Conservation (phyloP, 208 protist genomes). For the Phytomonas francai region DNA sequence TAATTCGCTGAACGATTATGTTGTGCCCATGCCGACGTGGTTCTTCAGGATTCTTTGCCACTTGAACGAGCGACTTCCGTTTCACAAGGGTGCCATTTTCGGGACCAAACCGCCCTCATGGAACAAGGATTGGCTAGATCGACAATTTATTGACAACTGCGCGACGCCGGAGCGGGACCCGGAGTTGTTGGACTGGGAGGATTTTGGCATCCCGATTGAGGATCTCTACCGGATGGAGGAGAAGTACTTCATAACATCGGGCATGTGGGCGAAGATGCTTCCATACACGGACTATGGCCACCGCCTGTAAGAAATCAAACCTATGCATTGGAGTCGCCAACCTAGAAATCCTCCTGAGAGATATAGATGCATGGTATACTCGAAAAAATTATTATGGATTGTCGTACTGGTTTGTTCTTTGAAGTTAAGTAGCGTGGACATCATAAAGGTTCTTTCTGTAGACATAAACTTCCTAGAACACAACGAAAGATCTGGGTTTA, state of each 20-base stretch:
- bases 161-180: conserved; percentile 84
- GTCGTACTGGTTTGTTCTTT: background rate
- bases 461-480: background rate
- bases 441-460: background rate
- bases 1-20: conserved; percentile 63
- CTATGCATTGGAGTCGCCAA: conserved; percentile 2
- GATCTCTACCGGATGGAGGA: conserved; percentile 88
- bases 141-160: conserved; percentile 86
- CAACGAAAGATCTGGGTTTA: background rate
- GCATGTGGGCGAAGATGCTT: conserved; percentile 69
- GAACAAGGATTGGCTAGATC: conserved; percentile 86
- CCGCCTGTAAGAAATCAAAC: conserved; percentile 41
- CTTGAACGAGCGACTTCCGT: conserved; percentile 67
- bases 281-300: conserved; percentile 64
- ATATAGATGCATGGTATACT: background rate
- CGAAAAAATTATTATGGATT: background rate
- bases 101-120: conserved; percentile 68
- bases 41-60: conserved; percentile 54
- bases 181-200: conserved; percentile 87
- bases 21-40: conserved; percentile 64
- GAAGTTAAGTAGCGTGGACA: background rate
- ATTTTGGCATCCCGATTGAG: conserved; percentile 87
- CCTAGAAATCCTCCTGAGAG: background rate
- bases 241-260: conserved; percentile 86
- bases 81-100: conserved; percentile 66